phyloP scores from a whole-genome alignment of 306 rosid species.

The Medicago lupulina region DNA sequence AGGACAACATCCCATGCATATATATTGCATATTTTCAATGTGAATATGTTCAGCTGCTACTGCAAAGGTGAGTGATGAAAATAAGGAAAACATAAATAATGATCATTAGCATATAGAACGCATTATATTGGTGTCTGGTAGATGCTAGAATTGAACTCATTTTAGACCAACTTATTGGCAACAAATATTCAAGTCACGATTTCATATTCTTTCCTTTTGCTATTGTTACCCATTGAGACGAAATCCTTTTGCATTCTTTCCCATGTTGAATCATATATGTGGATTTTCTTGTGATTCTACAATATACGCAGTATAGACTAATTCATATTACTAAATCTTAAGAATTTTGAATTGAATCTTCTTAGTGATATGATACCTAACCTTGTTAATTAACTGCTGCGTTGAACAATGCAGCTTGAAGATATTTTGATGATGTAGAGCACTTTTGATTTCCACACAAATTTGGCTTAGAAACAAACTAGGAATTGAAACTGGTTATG shows the following conservation, averaged over 20 bases:
- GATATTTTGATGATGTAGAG: slow-evolving; percentile 24
- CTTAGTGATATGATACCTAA: slow-evolving; percentile 43
- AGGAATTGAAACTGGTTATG: not conserved
- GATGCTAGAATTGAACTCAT: slow-evolving; percentile 26
- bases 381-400: slow-evolving; percentile 30
- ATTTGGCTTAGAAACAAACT: slow-evolving; percentile 33
- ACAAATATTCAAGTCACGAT: slow-evolving; percentile 47
- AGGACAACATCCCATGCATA: not conserved
- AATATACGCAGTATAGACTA: slow-evolving; percentile 29
- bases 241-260: slow-evolving; percentile 31
- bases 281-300: slow-evolving; percentile 25
- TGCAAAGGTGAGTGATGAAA: slow-evolving; percentile 36
- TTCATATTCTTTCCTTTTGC: slow-evolving; percentile 23
- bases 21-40: slow-evolving; percentile 25
- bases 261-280: slow-evolving; percentile 39
- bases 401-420: slow-evolving; percentile 42
- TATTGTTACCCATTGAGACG: slow-evolving; percentile 11
- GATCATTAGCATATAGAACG: slow-evolving; percentile 19
- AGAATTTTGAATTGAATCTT: slow-evolving; percentile 43
- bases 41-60: slow-evolving; percentile 36
- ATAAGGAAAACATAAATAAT: slow-evolving; percentile 3
- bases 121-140: slow-evolving; percentile 21
- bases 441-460: slow-evolving; percentile 14
- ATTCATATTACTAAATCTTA: not conserved
- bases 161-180: slow-evolving; percentile 46